These are phyloP conservation scores for Thelephora terrestris DNA, from an alignment of 1,284 basidiomycete species.

Conservation along the genomic window DNA sequence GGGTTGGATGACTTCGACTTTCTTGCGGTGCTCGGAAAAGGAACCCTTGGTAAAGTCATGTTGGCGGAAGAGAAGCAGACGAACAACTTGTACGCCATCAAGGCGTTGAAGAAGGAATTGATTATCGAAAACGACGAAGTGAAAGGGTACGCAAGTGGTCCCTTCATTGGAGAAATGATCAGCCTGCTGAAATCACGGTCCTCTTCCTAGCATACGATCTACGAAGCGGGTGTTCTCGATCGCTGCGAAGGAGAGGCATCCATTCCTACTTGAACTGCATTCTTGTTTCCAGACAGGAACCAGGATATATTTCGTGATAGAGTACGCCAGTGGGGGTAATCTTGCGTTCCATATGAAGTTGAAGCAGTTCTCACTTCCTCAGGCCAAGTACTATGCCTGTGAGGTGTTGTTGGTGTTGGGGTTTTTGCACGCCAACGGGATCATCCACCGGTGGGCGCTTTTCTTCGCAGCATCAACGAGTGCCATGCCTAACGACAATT, in stretches of 20 bases:
- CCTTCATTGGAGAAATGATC: too few species aligned
- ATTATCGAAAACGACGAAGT: constrained; percentile 99
- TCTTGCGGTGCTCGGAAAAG: constrained; percentile 95
- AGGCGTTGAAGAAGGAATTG: constrained; percentile 99
- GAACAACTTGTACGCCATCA: constrained; percentile 93
- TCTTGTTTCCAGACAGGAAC: constrained; percentile 99
- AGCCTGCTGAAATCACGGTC: neutral
- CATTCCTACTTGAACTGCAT: constrained; percentile 93
- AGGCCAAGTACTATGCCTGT: constrained; percentile 97
- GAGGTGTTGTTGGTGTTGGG: constrained; percentile 95
- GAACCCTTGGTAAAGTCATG: constrained; percentile 99
- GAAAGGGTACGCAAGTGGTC: constrained; percentile 62
- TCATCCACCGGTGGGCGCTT: constrained; percentile 71
- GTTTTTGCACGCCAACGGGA: constrained; percentile 97
- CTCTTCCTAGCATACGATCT: constrained; percentile 77
- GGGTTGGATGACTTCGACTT: constrained; percentile 99
- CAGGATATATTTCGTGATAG: constrained; percentile 82
- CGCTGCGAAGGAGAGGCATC: constrained; percentile 93
- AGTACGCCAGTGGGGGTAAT: constrained; percentile 71
- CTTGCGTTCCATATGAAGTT: constrained; percentile 78
- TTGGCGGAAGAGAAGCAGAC: constrained; percentile 95
- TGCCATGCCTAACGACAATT: neutral
- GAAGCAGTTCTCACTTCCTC: constrained; percentile 72
- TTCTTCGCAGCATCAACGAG: neutral
- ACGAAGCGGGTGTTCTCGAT: constrained; percentile 98